A percentile compares a stretch with the other conserved stretches of the same genome.
phyloP scores from a whole-genome alignment of 2,329 filamentous ascomycete species.

The Fusarium sp. region DNA sequence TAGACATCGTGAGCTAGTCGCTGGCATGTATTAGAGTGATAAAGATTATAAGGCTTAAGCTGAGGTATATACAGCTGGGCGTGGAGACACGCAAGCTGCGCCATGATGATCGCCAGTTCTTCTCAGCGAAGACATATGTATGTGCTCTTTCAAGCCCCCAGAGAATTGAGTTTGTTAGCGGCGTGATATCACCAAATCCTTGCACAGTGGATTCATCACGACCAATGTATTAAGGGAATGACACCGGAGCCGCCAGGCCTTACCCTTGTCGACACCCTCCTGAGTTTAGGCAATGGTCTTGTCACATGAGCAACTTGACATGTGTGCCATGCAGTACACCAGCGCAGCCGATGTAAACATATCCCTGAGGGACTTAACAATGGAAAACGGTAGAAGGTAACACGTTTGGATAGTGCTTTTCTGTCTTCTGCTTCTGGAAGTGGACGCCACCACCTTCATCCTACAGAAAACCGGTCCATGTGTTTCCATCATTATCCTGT shows the following conservation, averaged over 20 bases:
- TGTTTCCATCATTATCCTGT: too few relatives aligned
- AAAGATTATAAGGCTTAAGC: rapidly evolving
- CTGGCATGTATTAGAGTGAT: rapidly evolving
- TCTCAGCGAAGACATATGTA: rapidly evolving
- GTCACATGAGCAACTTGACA: background rate
- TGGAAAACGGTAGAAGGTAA: background rate
- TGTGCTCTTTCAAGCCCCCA: rapidly evolving
- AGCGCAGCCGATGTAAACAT: rapidly evolving
- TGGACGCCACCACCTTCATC: background rate
- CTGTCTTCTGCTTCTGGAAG: background rate
- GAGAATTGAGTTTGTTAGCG: background rate
- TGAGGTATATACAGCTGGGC: too few relatives aligned
- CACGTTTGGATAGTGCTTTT: background rate
- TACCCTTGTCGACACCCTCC: background rate
- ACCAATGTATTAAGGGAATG: background rate
- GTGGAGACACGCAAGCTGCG: rapidly evolving
- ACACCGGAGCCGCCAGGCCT: rapidly evolving
- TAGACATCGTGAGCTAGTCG: too few relatives aligned
- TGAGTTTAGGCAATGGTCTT: background rate
- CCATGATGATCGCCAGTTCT: background rate
- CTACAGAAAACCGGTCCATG: background rate
- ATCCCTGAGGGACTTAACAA: too few relatives aligned
- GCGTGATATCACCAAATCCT: background rate
- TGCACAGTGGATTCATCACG: background rate
- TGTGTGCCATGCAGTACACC: background rate